Conservation (phyloP, 176 grass and related monocot genomes). For the Cocos nucifera region DNA sequence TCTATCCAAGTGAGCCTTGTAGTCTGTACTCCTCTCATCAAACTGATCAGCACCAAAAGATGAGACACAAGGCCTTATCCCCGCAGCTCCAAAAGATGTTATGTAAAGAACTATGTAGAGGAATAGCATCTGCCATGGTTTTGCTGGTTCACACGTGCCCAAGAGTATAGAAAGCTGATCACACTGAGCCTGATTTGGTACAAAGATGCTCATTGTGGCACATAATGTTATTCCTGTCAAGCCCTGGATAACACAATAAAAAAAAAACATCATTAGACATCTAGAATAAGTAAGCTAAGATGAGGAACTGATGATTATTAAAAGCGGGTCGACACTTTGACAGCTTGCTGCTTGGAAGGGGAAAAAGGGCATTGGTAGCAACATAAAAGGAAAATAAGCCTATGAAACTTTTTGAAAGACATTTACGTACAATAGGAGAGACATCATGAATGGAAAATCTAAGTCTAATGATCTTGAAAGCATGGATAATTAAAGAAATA, state of each 20-base stretch:
- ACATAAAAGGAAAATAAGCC: too few species aligned
- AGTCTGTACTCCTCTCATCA: conserved; percentile 43
- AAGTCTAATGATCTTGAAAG: too few species aligned
- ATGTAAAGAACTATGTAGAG: conserved; percentile 69
- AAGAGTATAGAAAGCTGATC: conserved; percentile 58
- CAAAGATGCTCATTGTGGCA: conserved; percentile 47
- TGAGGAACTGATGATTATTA: too few species aligned
- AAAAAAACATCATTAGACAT: neutral
- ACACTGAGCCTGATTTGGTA: conserved; percentile 39
- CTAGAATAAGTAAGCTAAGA: neutral
- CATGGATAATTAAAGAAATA: too few species aligned
- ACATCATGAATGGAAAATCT: too few species aligned
- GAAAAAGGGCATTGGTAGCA: too few species aligned
- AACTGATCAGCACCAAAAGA: conserved; percentile 95
- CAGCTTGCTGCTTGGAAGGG: too few species aligned
- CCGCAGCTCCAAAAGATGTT: conserved; percentile 57
- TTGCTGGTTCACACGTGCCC: conserved; percentile 40
- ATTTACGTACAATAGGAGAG: too few species aligned
- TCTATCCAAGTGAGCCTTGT: conserved; percentile 56
- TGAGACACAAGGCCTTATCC: conserved; percentile 82
- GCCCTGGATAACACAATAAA: conserved; percentile 23
- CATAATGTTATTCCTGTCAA: conserved; percentile 65
- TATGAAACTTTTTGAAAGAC: too few species aligned
- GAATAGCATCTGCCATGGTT: conserved; percentile 69
- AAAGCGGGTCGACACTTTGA: too few species aligned